Conservation (phyloP, 2,329 filamentous ascomycete species). For the Fusarium nematophilum region DNA sequence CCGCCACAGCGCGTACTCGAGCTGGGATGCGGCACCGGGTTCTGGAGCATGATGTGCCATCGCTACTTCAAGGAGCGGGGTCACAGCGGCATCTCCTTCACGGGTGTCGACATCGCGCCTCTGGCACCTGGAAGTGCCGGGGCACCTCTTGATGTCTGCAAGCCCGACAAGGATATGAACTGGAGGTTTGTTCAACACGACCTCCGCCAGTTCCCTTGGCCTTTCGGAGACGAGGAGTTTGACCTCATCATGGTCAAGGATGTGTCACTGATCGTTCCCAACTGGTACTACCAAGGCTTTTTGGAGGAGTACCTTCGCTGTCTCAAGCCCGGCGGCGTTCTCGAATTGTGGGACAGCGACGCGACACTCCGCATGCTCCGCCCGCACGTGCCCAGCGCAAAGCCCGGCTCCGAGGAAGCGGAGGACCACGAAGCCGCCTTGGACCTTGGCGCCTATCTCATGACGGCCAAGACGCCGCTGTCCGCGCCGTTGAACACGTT, state of each 20-base stretch:
- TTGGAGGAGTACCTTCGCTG: slow-evolving; percentile 82
- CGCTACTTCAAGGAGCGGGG: slow-evolving; percentile 79
- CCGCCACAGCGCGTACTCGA: slow-evolving; percentile 85
- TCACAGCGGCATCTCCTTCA: slow-evolving; percentile 78
- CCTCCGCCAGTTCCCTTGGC: slow-evolving; percentile 78
- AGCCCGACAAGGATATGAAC: slow-evolving; percentile 77
- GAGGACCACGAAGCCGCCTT: slow-evolving; percentile 74
- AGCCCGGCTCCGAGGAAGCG: slow-evolving; percentile 50
- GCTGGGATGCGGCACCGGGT: slow-evolving; percentile 85
- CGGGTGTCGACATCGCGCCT: slow-evolving; percentile 83
- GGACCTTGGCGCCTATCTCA: slow-evolving; percentile 81
- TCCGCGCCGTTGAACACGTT: slow-evolving; percentile 84
- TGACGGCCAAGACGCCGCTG: slow-evolving; percentile 85
- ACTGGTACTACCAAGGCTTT: slow-evolving; percentile 64
- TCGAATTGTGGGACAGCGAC: slow-evolving; percentile 94
- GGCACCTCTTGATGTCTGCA: slow-evolving; percentile 52
- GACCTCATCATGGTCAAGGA: slow-evolving; percentile 93
- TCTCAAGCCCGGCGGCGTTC: slow-evolving; percentile 78
- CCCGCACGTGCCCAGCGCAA: slow-evolving; percentile 74
- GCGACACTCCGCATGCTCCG: slow-evolving; percentile 84
- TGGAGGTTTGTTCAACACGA: slow-evolving; percentile 94
- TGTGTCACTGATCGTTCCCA: slow-evolving; percentile 73
- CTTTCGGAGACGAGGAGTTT: slow-evolving; percentile 83
- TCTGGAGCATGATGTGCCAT: slow-evolving; percentile 92
- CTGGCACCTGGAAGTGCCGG: slow-evolving; percentile 62